Evolutionary conservation across 352 stramenopile genomes (phyloP), one percentile per base, ranked within the genome.

Genomic region (Globisporangium cederbergense): DNA sequence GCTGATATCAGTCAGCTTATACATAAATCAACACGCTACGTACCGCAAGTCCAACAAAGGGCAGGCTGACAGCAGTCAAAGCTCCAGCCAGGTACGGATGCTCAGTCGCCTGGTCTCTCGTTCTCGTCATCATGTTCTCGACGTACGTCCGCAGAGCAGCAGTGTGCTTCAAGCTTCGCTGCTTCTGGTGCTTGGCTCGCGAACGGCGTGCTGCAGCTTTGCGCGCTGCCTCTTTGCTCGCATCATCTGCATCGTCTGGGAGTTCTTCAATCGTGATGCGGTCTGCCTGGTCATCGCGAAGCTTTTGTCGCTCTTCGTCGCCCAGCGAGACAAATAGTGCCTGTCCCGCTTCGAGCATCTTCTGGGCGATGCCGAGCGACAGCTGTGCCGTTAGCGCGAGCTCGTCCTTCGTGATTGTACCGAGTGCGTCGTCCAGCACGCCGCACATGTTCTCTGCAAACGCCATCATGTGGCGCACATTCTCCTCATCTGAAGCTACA

Each of bases 241-340:
- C 56, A 11, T 60, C 65, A 9, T 72, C 65, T 14, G 79, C 73
- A 0, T 88, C 77, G 16, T 73, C 66, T 3, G 66, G 20, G 1
- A 92, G 59, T 49, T 93, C 82, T 64, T 93, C 85, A 52, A 93
- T 89, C 6, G 81, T 87, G 60, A 91, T 93, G 1, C 73, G 83
- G 30, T 86, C 72, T 0, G 72, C 61, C 3, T 78, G 79, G 55
- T 89, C 74, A 20, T 56, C 64, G 7, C 47, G 30, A 7, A 72
- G 55, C 60, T 84, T 80, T 20, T 57, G 60, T 18, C 73, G 70
- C 47, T 89, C 75, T 58, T 94, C 81, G 40, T 92, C 81, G 16
- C 81, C 78, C 38, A 94, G 67, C 43, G 86, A 91, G 62, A 79
- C 74, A 53, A 94, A 92, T 25, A 94, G 54, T 40, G 80, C 62